Percentiles rank a stretch among this genome's conserved stretches.
Conservation (phyloP, 1,284 basidiomycete species). For the Mycena sp. region DNA sequence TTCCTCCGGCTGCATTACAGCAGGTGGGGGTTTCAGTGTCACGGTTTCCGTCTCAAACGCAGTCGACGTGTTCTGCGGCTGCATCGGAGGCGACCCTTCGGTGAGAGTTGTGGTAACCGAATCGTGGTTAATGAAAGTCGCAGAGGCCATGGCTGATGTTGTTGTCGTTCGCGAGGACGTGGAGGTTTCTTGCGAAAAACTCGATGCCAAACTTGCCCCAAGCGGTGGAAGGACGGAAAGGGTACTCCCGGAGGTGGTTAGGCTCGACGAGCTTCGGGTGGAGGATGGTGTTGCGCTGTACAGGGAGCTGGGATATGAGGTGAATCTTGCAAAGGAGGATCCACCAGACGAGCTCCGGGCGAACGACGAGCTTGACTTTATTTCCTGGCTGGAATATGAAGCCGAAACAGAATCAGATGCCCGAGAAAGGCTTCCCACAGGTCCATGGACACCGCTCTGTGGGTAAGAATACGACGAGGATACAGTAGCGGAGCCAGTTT, state of each 20-base stretch:
- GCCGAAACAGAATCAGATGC: not conserved
- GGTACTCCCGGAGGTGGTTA: not conserved
- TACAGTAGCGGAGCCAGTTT: not conserved
- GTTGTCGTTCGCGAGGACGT: not conserved
- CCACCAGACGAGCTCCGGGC: not conserved
- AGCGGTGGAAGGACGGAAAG: not conserved
- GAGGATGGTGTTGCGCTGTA: not conserved
- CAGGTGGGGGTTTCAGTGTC: not conserved
- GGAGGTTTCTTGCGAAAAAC: not conserved
- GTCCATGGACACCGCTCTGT: not conserved
- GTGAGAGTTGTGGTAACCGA: not conserved
- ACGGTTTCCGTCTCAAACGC: not conserved
- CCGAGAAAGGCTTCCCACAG: not conserved
- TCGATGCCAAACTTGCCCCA: not conserved
- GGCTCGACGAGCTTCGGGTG: not conserved
- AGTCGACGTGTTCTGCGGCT: not conserved
- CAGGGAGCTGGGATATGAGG: not conserved
- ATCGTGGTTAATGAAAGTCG: not conserved
- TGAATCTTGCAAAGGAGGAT: not conserved
- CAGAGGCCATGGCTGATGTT: not conserved
- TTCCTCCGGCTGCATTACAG: not conserved
- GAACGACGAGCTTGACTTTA: not conserved
- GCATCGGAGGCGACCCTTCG: not conserved
- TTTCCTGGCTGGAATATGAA: not conserved
- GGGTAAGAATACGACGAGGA: not conserved